Percentiles rank a stretch among this genome's conserved stretches.
Evolutionary conservation across 179 eudicot species (phyloP).

Genomic region (Heliamphora pulchella): DNA sequence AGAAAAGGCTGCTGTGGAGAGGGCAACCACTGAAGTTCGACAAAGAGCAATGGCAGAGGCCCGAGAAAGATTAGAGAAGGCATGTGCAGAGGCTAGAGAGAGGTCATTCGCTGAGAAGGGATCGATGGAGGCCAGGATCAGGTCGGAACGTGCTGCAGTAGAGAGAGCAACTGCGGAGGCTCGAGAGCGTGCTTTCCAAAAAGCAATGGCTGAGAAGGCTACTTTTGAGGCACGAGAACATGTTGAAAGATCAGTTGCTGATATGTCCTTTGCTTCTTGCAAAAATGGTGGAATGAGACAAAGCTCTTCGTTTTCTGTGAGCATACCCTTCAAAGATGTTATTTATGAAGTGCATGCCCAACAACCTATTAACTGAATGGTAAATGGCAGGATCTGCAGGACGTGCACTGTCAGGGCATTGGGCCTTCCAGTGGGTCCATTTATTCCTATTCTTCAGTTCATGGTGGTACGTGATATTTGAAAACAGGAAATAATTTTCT

Average conservation of each 20-base stretch:
- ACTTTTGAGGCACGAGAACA: slow-evolving; percentile 39
- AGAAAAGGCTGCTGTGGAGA: slow-evolving; percentile 55
- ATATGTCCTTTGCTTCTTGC: slow-evolving; percentile 28
- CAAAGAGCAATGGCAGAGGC: slow-evolving; percentile 41
- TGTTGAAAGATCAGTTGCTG: slow-evolving; percentile 36
- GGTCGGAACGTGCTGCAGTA: slow-evolving; percentile 69
- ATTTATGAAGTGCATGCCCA: neutral
- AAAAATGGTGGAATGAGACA: slow-evolving; percentile 31
- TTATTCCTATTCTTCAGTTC: slow-evolving; percentile 28
- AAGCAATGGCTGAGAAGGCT: slow-evolving; percentile 56
- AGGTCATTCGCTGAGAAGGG: slow-evolving; percentile 73
- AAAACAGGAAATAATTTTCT: neutral
- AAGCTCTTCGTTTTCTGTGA: slow-evolving; percentile 29
- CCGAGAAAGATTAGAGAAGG: slow-evolving; percentile 44
- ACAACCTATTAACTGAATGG: slow-evolving; percentile 14
- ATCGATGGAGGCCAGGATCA: slow-evolving; percentile 48
- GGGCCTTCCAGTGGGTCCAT: slow-evolving; percentile 27
- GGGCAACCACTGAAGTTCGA: slow-evolving; percentile 44
- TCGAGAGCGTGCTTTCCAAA: slow-evolving; percentile 78
- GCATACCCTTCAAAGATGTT: slow-evolving; percentile 17
- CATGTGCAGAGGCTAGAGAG: slow-evolving; percentile 65
- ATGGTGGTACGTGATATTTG: slow-evolving; percentile 30
- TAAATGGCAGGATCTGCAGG: slow-evolving; percentile 22
- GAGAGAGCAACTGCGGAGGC: slow-evolving; percentile 72
- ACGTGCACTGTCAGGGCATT: slow-evolving; percentile 24